These are phyloP conservation scores for Suhomyces bolitotheri DNA, from an alignment of 1,139 yeast species.

Conservation along the genomic window DNA sequence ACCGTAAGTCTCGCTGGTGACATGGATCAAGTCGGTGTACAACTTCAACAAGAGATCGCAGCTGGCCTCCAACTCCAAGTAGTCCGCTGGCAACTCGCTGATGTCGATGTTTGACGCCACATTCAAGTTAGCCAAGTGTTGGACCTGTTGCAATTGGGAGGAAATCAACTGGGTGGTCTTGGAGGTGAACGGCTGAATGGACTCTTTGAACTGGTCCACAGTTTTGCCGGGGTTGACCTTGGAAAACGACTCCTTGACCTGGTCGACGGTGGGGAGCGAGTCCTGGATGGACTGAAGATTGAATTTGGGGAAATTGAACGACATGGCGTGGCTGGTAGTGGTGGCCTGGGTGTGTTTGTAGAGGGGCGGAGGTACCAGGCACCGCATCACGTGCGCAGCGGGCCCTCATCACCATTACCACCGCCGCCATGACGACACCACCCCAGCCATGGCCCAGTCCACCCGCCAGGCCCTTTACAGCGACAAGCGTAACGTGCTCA, in stretches of 20 bases:
- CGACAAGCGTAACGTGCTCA: slow-evolving; percentile 31
- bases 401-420: background rate
- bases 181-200: slow-evolving; percentile 46
- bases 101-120: slow-evolving; percentile 36
- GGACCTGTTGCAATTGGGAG: slow-evolving; percentile 45
- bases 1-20: slow-evolving; percentile 60
- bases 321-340: slow-evolving; percentile 31
- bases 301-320: slow-evolving; percentile 52
- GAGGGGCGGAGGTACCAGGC: slow-evolving; percentile 2
- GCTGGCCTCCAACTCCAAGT: slow-evolving; percentile 62
- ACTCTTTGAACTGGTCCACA: slow-evolving; percentile 42
- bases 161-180: slow-evolving; percentile 42
- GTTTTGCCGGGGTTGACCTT: slow-evolving; percentile 42
- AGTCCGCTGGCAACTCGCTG: slow-evolving; percentile 73
- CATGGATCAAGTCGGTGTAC: slow-evolving; percentile 58
- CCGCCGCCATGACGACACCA: background rate
- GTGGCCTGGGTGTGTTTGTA: background rate
- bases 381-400: slow-evolving; percentile 1
- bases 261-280: slow-evolving; percentile 44
- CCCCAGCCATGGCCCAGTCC: background rate
- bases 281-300: slow-evolving; percentile 50
- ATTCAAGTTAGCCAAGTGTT: slow-evolving; percentile 37
- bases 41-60: slow-evolving; percentile 63
- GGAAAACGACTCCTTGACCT: slow-evolving; percentile 41
- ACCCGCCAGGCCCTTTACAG: slow-evolving; percentile 13